These are phyloP conservation scores for Chlamydomonas sp. DNA, from an alignment of 139 green algal genomes.

Conservation along the genomic window DNA sequence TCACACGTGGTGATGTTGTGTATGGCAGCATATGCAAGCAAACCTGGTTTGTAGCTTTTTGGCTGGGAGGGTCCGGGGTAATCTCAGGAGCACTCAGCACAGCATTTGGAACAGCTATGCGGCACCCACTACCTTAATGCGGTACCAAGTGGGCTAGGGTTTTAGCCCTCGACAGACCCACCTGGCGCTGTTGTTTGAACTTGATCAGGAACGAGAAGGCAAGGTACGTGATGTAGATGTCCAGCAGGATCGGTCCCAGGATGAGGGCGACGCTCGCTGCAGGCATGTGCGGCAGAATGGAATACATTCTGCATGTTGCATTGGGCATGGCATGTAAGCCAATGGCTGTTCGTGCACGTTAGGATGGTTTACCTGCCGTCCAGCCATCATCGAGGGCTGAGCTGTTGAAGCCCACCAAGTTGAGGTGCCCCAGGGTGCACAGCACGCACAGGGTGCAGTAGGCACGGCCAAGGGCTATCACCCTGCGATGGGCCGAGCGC, in stretches of 20 bases:
- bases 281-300: not conserved
- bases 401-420: not conserved
- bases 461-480: not conserved
- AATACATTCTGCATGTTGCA: not conserved
- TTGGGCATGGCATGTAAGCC: not conserved
- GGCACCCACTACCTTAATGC: not conserved
- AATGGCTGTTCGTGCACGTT: not conserved
- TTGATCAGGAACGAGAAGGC: slow-evolving; percentile 28
- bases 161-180: not conserved
- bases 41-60: too few relatives aligned
- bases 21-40: too few relatives aligned
- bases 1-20: too few relatives aligned
- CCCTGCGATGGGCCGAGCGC: not conserved
- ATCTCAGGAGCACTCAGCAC: too few relatives aligned
- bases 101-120: too few relatives aligned
- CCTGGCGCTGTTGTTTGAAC: slow-evolving; percentile 29
- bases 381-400: not conserved
- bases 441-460: slow-evolving; percentile 9
- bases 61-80: too few relatives aligned
- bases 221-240: slow-evolving; percentile 38
- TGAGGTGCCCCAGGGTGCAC: slow-evolving; percentile 2
- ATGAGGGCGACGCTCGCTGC: slow-evolving; percentile 9
- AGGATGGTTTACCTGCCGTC: not conserved
- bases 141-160: not conserved
- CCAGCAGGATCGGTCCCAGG: slow-evolving; percentile 10